Evolutionary conservation across 2,329 filamentous ascomycete genomes (phyloP).

Genomic region (Phyllosticta paracitricarpa): DNA sequence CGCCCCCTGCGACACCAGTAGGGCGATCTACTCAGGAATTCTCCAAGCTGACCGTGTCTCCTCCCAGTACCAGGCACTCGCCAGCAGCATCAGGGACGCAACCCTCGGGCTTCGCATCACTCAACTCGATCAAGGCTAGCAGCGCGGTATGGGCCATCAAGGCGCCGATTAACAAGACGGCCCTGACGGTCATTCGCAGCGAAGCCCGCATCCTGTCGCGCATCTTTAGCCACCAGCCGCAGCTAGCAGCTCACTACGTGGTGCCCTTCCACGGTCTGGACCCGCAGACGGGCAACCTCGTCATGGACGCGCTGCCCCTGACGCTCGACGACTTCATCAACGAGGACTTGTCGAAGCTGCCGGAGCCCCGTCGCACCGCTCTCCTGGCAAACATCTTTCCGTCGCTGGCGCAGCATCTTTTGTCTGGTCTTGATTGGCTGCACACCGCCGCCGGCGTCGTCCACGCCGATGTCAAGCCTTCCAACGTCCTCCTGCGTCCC

Average conservation of each 20-base stretch:
- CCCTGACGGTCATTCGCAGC: slow-evolving; percentile 21
- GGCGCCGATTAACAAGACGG: slow-evolving; percentile 20
- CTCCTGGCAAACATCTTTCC: slow-evolving; percentile 31
- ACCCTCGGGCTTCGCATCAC: neutral
- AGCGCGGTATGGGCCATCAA: slow-evolving; percentile 24
- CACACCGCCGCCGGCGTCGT: slow-evolving; percentile 27
- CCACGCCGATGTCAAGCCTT: slow-evolving; percentile 39
- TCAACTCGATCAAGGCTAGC: neutral
- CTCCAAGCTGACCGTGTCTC: neutral
- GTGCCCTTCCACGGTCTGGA: slow-evolving; percentile 26
- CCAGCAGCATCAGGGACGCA: slow-evolving; percentile 11
- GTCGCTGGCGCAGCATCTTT: slow-evolving; percentile 28
- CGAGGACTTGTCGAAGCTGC: slow-evolving; percentile 14
- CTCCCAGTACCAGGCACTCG: neutral
- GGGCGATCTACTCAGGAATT: neutral
- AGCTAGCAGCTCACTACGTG: slow-evolving; percentile 16
- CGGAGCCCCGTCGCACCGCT: slow-evolving; percentile 18
- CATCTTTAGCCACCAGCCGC: slow-evolving; percentile 15
- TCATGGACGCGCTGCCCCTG: slow-evolving; percentile 24
- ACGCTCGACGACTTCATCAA: slow-evolving; percentile 25
- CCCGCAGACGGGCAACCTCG: slow-evolving; percentile 19
- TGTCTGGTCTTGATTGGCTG: slow-evolving; percentile 34
- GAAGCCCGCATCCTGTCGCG: slow-evolving; percentile 26
- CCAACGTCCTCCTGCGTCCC: slow-evolving; percentile 33
- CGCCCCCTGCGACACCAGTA: slow-evolving; percentile 8